Conservation (phyloP, 306 rosid genomes). For the Fragaria iinumae region DNA sequence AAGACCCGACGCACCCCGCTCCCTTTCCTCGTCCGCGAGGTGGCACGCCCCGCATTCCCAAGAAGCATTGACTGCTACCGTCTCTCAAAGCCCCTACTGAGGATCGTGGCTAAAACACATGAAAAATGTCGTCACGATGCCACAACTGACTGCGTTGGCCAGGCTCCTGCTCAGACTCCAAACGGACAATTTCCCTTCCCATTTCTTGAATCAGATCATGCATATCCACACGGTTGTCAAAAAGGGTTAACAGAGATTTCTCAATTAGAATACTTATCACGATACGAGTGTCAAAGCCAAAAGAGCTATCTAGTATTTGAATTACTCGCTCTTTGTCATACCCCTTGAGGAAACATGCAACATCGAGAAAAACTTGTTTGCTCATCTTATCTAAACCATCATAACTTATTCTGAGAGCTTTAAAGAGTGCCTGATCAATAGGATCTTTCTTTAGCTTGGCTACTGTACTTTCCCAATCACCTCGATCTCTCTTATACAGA, state of each 20-base stretch:
- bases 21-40: too few relatives aligned
- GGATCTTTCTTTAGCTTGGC: background rate
- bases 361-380: slow-evolving; percentile 3
- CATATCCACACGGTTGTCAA: background rate
- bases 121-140: slow-evolving; percentile 1
- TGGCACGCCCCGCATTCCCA: too few relatives aligned
- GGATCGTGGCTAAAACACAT: too few relatives aligned
- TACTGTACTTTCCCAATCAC: slow-evolving; percentile 1
- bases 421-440: background rate
- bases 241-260: background rate
- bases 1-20: too few relatives aligned
- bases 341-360: slow-evolving; percentile 3
- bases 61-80: too few relatives aligned
- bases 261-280: background rate
- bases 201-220: slow-evolving; percentile 16
- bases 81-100: too few relatives aligned
- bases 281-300: background rate
- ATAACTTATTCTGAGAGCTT: background rate
- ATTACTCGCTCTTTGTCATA: background rate
- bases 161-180: background rate
- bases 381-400: background rate
- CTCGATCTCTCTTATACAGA: background rate
- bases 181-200: slow-evolving; percentile 15
- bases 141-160: background rate
- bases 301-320: background rate